Conservation (phyloP, 192 early-diverging fungal genomes). For the Gaertneriomyces sp. region DNA sequence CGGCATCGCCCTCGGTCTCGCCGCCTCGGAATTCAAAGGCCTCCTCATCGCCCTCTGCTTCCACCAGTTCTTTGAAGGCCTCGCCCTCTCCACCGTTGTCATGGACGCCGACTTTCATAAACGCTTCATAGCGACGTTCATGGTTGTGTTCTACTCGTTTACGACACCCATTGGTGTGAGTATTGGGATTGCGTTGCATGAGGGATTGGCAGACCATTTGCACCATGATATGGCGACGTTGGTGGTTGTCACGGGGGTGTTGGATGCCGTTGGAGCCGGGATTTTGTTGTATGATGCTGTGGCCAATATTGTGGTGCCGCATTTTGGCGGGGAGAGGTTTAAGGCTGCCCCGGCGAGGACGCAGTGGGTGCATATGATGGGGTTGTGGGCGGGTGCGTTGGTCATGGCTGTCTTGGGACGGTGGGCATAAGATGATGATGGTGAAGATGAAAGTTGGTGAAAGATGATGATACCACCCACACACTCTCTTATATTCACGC, state of each 20-base stretch:
- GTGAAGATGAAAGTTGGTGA: no score
- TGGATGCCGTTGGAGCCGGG: conserved; percentile 77
- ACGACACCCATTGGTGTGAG: conserved; percentile 80
- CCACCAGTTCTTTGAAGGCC: conserved; percentile 50
- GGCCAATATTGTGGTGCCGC: conserved; percentile 31
- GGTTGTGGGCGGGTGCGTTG: conserved; percentile 68
- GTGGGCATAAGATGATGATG: conserved; percentile 52
- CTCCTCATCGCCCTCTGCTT: conserved; percentile 47
- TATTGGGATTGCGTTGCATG: conserved; percentile 70
- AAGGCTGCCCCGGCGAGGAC: conserved; percentile 18
- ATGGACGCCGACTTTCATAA: conserved; percentile 15
- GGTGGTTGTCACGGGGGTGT: conserved; percentile 60
- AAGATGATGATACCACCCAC: no score
- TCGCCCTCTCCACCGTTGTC: conserved; percentile 37
- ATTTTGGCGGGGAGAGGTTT: conserved; percentile 36
- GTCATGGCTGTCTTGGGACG: conserved; percentile 78
- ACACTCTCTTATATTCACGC: no score
- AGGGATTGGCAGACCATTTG: conserved; percentile 24
- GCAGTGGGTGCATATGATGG: conserved; percentile 51
- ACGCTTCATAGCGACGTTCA: background rate
- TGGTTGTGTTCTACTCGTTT: conserved; percentile 45
- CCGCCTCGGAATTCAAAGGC: conserved; percentile 24
- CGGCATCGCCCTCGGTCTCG: conserved; percentile 42
- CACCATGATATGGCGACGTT: background rate
- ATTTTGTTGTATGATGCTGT: conserved; percentile 71